Percentiles rank a stretch among this genome's conserved stretches.
Conservation (phyloP, 345 rosid species). For the Eutrema japonicum region DNA sequence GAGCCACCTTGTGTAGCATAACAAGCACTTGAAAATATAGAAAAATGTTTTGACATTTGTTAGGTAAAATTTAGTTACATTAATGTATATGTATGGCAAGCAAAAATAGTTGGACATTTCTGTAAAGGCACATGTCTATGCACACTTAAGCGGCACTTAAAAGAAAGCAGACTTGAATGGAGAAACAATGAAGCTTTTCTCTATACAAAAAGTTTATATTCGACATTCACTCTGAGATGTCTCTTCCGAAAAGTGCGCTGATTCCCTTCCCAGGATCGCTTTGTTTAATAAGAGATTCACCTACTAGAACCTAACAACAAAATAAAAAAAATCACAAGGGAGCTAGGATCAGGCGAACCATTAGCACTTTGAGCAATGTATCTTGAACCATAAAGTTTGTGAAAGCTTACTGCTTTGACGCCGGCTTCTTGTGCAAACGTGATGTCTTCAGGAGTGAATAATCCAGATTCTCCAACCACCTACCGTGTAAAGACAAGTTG, state of each 20-base stretch:
- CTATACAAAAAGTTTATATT: conserved; percentile 33
- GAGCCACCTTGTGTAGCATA: too few relatives aligned
- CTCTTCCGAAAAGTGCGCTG: conserved; percentile 74
- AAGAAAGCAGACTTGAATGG: background rate
- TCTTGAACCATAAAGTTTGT: background rate
- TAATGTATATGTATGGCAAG: conserved; percentile 11
- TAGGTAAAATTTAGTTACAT: too few relatives aligned
- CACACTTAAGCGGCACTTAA: background rate
- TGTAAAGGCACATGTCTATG: background rate
- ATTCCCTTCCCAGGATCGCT: conserved; percentile 74
- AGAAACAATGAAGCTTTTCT: conserved; percentile 22
- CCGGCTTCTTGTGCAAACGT: conserved; percentile 91
- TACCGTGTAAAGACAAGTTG: conserved; percentile 41
- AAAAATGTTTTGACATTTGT: too few relatives aligned
- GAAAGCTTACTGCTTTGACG: conserved; percentile 77
- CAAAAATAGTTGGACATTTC: conserved; percentile 1
- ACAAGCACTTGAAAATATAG: too few relatives aligned
- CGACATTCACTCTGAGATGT: conserved; percentile 56
- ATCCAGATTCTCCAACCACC: conserved; percentile 95
- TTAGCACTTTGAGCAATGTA: conserved; percentile 9
- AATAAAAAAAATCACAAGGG: conserved; percentile 14
- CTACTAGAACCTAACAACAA: conserved; percentile 74
- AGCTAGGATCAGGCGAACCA: background rate
- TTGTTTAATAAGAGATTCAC: conserved; percentile 90
- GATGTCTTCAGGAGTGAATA: conserved; percentile 83